Percentiles rank a stretch among this genome's conserved stretches.
These are phyloP conservation scores for Mycosphaerelloides madeirae DNA, from an alignment of 2,329 filamentous ascomycete genomes.

Conservation along the genomic window DNA sequence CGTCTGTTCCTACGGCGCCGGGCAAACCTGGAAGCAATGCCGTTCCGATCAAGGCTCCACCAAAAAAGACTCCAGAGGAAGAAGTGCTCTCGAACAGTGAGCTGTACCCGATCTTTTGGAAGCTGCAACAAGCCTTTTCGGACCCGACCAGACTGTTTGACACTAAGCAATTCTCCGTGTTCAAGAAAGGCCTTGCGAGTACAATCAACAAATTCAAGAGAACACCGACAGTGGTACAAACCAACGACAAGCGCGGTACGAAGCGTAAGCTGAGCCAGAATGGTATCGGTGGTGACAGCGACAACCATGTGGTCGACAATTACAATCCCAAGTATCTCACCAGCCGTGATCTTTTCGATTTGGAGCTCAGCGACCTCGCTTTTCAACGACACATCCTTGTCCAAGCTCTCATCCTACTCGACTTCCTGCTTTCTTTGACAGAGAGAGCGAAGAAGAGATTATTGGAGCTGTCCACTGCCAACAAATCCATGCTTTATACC, in stretches of 20 bases:
- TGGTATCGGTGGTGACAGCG: constrained; percentile 5
- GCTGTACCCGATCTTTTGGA: constrained; percentile 92
- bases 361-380: constrained; percentile 92
- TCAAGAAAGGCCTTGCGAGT: constrained; percentile 58
- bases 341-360: constrained; percentile 90
- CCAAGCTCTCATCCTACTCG: constrained; percentile 87
- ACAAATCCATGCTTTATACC: constrained; percentile 82
- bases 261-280: constrained; percentile 60
- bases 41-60: constrained; percentile 18
- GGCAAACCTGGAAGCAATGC: constrained; percentile 26
- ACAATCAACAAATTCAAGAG: constrained; percentile 72
- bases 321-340: constrained; percentile 99
- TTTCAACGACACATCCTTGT: constrained; percentile 93
- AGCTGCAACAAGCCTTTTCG: constrained; percentile 84
- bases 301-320: constrained; percentile 59
- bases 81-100: constrained; percentile 58
- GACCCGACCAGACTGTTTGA: constrained; percentile 76
- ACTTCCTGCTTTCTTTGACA: constrained; percentile 90
- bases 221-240: constrained; percentile 63
- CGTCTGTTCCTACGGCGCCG: constrained; percentile 19
- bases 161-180: constrained; percentile 61
- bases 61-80: constrained; percentile 38
- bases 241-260: constrained; percentile 56
- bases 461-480: constrained; percentile 56
- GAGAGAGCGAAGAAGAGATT: constrained; percentile 76